Conservation (phyloP, 148 eudicot species). For the Silene uniflora region DNA sequence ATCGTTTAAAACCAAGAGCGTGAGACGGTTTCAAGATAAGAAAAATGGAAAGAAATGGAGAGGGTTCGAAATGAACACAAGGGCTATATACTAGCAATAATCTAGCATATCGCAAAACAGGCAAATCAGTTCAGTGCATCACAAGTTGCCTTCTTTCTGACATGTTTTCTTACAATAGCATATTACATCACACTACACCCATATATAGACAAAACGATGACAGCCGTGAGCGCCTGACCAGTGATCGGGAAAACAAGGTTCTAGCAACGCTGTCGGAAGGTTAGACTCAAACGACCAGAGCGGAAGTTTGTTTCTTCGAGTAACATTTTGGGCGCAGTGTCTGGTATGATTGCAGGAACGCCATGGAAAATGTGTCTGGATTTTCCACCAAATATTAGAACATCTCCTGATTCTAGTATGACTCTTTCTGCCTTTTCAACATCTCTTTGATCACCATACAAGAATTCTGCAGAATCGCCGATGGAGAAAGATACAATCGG, state of each 20-base stretch:
- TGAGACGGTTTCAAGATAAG: too few species aligned
- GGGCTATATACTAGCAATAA: too few species aligned
- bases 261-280: constrained; percentile 54
- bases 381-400: constrained; percentile 79
- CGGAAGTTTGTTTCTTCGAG: constrained; percentile 46
- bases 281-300: constrained; percentile 80
- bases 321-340: constrained; percentile 56
- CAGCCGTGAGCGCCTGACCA: not conserved
- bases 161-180: not conserved
- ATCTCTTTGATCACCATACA: constrained; percentile 60
- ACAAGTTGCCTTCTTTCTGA: too few species aligned
- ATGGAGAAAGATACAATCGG: constrained; percentile 87
- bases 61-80: too few species aligned
- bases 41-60: too few species aligned
- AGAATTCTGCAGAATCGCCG: constrained; percentile 78
- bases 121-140: too few species aligned
- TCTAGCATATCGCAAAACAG: too few species aligned
- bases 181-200: not conserved
- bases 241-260: not conserved
- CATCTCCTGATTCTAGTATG: constrained; percentile 75
- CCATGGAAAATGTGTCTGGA: constrained; percentile 77
- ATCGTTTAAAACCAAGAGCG: too few species aligned
- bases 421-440: constrained; percentile 47
- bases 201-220: not conserved
- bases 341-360: constrained; percentile 41